Conservation (phyloP, 2,329 filamentous ascomycete genomes). For the Aspergillus fumigatiaffinis region DNA sequence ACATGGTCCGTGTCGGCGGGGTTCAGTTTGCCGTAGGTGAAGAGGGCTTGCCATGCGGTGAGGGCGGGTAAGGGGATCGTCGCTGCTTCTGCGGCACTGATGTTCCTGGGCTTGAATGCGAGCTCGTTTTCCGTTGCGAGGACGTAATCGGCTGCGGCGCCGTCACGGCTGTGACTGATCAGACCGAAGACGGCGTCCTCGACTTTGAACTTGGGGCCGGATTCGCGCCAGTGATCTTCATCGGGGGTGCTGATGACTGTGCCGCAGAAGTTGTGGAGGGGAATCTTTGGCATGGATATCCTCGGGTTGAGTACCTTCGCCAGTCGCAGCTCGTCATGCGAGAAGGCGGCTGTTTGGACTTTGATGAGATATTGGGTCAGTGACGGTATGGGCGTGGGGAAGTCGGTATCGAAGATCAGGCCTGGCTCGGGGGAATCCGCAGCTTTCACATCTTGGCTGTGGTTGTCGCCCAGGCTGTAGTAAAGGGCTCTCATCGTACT, state of each 20-base stretch:
- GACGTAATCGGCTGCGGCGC: constrained; percentile 40
- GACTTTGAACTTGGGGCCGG: constrained; percentile 37
- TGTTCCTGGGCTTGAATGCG: constrained; percentile 35
- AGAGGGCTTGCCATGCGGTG: constrained; percentile 42
- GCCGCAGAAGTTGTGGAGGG: constrained; percentile 41
- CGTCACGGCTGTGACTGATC: constrained; percentile 35
- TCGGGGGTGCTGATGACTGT: constrained; percentile 34
- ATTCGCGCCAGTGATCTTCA: constrained; percentile 24
- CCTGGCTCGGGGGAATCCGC: constrained; percentile 18
- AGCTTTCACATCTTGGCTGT: constrained; percentile 6
- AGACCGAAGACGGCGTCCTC: constrained; percentile 40
- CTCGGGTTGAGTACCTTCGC: constrained; percentile 21
- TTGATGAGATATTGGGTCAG: constrained; percentile 40
- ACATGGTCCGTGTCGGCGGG: constrained; percentile 13
- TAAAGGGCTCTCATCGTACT: constrained; percentile 38
- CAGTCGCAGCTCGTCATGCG: constrained; percentile 35
- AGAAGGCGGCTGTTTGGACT: constrained; percentile 37
- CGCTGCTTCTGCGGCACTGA: constrained; percentile 31
- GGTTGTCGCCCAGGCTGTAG: constrained; percentile 24
- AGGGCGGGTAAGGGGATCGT: constrained; percentile 37
- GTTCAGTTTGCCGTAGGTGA: constrained; percentile 33
- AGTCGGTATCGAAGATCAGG: constrained; percentile 31
- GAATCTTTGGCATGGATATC: constrained; percentile 32
- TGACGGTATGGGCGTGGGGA: constrained; percentile 35
- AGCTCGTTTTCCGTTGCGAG: constrained; percentile 38